Conservation (phyloP, 1,284 basidiomycete genomes). For the Moesziomyces parantarcticus region DNA sequence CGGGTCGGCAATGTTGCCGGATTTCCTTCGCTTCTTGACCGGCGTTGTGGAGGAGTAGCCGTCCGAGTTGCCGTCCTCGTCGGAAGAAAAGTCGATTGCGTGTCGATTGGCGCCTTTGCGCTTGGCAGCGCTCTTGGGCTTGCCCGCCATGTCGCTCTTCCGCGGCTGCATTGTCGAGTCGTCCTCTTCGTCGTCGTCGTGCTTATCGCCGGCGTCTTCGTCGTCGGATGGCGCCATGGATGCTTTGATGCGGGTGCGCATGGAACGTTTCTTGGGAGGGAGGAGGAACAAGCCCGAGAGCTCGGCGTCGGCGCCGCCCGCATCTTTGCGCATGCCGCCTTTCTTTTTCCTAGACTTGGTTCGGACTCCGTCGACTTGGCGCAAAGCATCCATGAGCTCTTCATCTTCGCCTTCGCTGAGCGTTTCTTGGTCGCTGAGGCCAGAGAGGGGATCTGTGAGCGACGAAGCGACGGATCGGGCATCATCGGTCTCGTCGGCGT, state of each 20-base stretch:
- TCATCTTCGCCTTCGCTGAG: constrained; percentile 52
- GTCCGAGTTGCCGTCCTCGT: constrained; percentile 20
- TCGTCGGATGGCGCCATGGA: constrained; percentile 24
- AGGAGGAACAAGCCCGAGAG: constrained; percentile 44
- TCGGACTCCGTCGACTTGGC: constrained; percentile 18
- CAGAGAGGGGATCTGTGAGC: constrained; percentile 58
- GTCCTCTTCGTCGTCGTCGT: constrained; percentile 8
- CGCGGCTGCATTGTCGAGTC: neutral
- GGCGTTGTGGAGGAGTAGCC: constrained; percentile 16
- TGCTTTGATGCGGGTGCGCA: constrained; percentile 62
- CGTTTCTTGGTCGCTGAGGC: constrained; percentile 43
- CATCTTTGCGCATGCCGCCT: constrained; percentile 2
- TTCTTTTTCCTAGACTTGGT: constrained; percentile 8
- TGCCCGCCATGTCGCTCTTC: constrained; percentile 12
- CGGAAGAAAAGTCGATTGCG: constrained; percentile 21
- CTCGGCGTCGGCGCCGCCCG: constrained; percentile 22
- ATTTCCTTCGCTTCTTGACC: constrained; percentile 48
- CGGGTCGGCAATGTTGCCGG: constrained; percentile 42
- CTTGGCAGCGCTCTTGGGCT: constrained; percentile 15
- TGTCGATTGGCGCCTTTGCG: constrained; percentile 17
- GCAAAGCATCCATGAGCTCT: constrained; percentile 40
- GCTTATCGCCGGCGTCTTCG: constrained; percentile 12
- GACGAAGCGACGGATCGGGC: constrained; percentile 52
- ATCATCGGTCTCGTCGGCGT: constrained; percentile 29
- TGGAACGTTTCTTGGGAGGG: constrained; percentile 62